These are phyloP conservation scores for Davidsoniella neocaledoniae DNA, from an alignment of 2,329 filamentous ascomycete species.

Conservation along the genomic window DNA sequence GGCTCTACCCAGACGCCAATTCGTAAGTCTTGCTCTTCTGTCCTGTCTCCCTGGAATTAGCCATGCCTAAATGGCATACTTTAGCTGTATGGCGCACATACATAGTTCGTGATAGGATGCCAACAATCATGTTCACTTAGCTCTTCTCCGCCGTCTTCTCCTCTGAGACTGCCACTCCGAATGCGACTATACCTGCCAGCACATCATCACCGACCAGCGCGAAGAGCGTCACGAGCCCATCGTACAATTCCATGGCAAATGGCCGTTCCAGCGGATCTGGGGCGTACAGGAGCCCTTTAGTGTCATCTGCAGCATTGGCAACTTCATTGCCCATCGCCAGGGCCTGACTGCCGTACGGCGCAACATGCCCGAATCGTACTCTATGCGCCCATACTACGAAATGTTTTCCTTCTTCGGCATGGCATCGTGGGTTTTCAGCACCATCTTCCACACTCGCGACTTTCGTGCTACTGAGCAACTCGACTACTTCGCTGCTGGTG, in stretches of 20 bases:
- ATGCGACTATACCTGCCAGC: constrained; percentile 97
- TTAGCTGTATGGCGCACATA: no score
- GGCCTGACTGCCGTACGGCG: constrained; percentile 58
- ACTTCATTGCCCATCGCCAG: constrained; percentile 68
- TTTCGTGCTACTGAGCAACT: constrained; percentile 75
- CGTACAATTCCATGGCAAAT: constrained; percentile 95
- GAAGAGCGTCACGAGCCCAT: constrained; percentile 48
- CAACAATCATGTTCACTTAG: constrained; percentile 27
- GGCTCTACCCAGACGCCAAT: constrained; percentile 35
- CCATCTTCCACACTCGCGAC: constrained; percentile 85
- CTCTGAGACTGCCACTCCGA: constrained; percentile 85
- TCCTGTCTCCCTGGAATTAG: constrained; percentile 9
- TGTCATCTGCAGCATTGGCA: constrained; percentile 83
- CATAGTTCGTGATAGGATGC: no score
- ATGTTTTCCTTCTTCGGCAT: constrained; percentile 66
- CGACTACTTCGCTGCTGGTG: constrained; percentile 91
- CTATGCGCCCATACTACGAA: constrained; percentile 66
- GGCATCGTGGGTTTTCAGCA: constrained; percentile 71
- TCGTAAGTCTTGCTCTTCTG: constrained; percentile 35
- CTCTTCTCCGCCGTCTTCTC: constrained; percentile 68
- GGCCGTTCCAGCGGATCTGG: constrained; percentile 81
- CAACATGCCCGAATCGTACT: constrained; percentile 54
- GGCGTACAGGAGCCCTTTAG: constrained; percentile 92
- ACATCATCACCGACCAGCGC: constrained; percentile 65
- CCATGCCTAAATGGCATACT: constrained; percentile 2